Percentiles rank a stretch among this genome's conserved stretches.
These are phyloP conservation scores for Ustilago trichophora DNA, from an alignment of 1,284 basidiomycete species.

Conservation along the genomic window DNA sequence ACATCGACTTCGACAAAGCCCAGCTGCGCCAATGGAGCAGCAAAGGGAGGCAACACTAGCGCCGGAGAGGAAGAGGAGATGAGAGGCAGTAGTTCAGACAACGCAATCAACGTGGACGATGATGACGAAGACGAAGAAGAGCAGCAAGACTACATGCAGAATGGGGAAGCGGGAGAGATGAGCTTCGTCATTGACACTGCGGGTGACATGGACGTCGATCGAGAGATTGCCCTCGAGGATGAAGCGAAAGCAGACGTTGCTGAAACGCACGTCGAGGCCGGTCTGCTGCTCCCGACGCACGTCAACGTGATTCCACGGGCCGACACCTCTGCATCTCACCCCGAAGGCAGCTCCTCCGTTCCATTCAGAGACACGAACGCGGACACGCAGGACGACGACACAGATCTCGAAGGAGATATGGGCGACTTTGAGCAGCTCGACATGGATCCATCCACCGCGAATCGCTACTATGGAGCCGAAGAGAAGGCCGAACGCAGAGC, in stretches of 20 bases:
- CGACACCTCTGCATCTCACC: not conserved
- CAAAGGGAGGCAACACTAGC: not conserved
- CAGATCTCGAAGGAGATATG: slow-evolving; percentile 34
- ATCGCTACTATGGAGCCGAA: slow-evolving; percentile 55
- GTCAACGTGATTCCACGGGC: slow-evolving; percentile 22
- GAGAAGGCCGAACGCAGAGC: slow-evolving; percentile 44
- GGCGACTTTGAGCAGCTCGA: slow-evolving; percentile 55
- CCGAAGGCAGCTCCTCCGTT: not conserved
- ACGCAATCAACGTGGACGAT: not conserved
- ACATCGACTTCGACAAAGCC: not conserved
- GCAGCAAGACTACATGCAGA: slow-evolving; percentile 1
- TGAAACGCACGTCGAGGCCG: slow-evolving; percentile 28
- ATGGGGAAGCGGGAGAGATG: slow-evolving; percentile 25
- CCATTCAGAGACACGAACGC: not conserved
- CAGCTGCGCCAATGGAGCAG: not conserved
- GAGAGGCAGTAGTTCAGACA: not conserved
- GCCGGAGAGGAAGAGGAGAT: not conserved
- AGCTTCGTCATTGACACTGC: slow-evolving; percentile 42
- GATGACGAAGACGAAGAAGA: slow-evolving; percentile 9
- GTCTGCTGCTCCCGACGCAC: slow-evolving; percentile 32
- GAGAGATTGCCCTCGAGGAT: slow-evolving; percentile 23
- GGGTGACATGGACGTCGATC: slow-evolving; percentile 43
- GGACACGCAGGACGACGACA: slow-evolving; percentile 5
- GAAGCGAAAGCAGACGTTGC: slow-evolving; percentile 13
- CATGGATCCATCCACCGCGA: slow-evolving; percentile 34